Percentiles rank a stretch among this genome's conserved stretches.
These are phyloP conservation scores for Phytopythium montanum DNA, from an alignment of 352 stramenopile genomes.

Conservation along the genomic window DNA sequence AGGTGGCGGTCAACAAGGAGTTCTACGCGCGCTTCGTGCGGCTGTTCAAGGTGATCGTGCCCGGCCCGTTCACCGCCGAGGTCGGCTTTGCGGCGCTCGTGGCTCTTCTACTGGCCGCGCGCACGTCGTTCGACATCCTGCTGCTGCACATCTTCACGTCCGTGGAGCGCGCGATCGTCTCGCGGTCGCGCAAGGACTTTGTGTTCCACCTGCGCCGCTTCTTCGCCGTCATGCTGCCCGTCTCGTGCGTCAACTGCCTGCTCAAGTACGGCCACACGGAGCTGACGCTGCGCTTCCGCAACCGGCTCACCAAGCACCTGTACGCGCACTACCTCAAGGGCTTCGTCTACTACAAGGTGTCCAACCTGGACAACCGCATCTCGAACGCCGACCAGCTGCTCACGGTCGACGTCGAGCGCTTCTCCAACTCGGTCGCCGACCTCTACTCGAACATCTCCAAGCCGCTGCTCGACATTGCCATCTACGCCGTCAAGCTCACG, in stretches of 20 bases:
- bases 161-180: constrained; percentile 75
- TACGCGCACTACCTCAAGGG: constrained; percentile 85
- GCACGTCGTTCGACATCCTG: constrained; percentile 78
- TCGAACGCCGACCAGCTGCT: constrained; percentile 86
- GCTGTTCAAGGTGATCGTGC: constrained; percentile 72
- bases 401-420: constrained; percentile 84
- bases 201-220: constrained; percentile 65
- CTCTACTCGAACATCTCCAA: constrained; percentile 90
- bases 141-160: constrained; percentile 75
- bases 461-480: constrained; percentile 76
- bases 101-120: constrained; percentile 49
- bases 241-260: constrained; percentile 77
- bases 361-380: constrained; percentile 87
- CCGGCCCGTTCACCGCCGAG: constrained; percentile 61
- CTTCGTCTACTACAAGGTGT: constrained; percentile 91
- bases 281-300: constrained; percentile 79
- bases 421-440: constrained; percentile 76
- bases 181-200: constrained; percentile 63
- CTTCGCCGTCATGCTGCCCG: constrained; percentile 71
- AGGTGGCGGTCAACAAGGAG: constrained; percentile 67
- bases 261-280: constrained; percentile 83
- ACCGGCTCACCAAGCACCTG: constrained; percentile 72
- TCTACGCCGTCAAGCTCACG: constrained; percentile 70
- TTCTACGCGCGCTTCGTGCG: constrained; percentile 62
- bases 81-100: constrained; percentile 65